Conservation (phyloP, 2,329 filamentous ascomycete genomes). For the Aaosphaeria pasadenensis region DNA sequence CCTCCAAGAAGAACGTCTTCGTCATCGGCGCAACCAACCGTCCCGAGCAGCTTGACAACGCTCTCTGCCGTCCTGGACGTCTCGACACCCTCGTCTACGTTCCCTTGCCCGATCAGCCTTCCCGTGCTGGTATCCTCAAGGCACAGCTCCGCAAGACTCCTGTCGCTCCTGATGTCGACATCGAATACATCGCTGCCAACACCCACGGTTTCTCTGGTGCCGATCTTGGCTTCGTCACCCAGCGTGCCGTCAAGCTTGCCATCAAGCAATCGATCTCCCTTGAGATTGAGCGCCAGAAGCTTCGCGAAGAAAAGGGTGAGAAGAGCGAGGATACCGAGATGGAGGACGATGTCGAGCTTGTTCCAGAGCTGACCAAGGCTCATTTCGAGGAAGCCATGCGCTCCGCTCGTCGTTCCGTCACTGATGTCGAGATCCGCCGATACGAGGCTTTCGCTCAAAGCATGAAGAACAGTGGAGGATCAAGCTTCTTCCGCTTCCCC, state of each 20-base stretch:
- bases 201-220: slow-evolving; percentile 99
- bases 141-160: slow-evolving; percentile 99
- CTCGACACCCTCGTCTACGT: slow-evolving; percentile 98
- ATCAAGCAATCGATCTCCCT: slow-evolving; percentile 93
- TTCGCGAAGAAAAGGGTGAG: slow-evolving; percentile 73
- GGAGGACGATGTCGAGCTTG: slow-evolving; percentile 80
- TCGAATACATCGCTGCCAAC: slow-evolving; percentile 90
- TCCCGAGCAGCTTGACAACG: slow-evolving; percentile 97
- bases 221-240: slow-evolving; percentile 97
- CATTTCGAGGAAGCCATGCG: slow-evolving; percentile 99
- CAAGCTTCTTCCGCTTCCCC: slow-evolving; percentile 97
- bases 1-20: slow-evolving; percentile 99
- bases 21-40: slow-evolving; percentile 98
- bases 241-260: slow-evolving; percentile 97
- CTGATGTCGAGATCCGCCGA: slow-evolving; percentile 92
- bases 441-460: slow-evolving; percentile 99
- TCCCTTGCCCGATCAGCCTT: slow-evolving; percentile 87
- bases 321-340: slow-evolving; percentile 66
- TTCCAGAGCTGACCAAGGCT: slow-evolving; percentile 90
- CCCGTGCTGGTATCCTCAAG: slow-evolving; percentile 84
- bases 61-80: slow-evolving; percentile 96
- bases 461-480: slow-evolving; percentile 97
- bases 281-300: slow-evolving; percentile 89
- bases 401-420: slow-evolving; percentile 88
- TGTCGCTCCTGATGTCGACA: slow-evolving; percentile 80